Evolutionary conservation across 1,284 basidiomycete genomes (phyloP).

Genomic region (Waitea zeae): DNA sequence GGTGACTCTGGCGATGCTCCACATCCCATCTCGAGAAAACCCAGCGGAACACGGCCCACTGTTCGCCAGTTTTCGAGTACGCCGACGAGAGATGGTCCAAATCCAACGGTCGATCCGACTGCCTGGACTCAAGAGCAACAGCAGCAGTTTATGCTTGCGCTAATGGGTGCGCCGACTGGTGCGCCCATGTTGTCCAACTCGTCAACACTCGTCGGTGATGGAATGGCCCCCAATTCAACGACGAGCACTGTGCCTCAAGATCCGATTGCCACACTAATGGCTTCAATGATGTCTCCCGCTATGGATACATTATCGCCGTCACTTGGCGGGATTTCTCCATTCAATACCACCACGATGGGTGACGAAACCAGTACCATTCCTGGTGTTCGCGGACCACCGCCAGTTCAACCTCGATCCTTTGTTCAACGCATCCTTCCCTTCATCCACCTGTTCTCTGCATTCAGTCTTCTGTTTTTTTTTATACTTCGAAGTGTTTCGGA

Average conservation of each 20-base stretch:
- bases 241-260: too few relatives aligned
- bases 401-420: constrained; percentile 20
- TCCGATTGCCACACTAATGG: too few relatives aligned
- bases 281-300: too few relatives aligned
- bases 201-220: background rate
- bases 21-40: background rate
- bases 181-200: background rate
- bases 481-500: constrained; percentile 46
- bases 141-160: constrained; percentile 36
- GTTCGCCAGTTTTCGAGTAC: too few relatives aligned
- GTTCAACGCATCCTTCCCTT: constrained; percentile 45
- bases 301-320: too few relatives aligned
- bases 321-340: too few relatives aligned
- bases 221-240: background rate
- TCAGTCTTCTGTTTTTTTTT: constrained; percentile 49
- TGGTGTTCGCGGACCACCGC: too few relatives aligned
- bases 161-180: background rate
- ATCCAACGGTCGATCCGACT: constrained; percentile 26
- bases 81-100: too few relatives aligned
- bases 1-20: background rate
- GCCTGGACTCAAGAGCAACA: constrained; percentile 52
- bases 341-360: too few relatives aligned
- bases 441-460: constrained; percentile 42
- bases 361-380: too few relatives aligned
- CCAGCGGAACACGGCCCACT: constrained; percentile 7